Conservation (phyloP, 208 protist species). For the Balamuthia mandrillaris region DNA sequence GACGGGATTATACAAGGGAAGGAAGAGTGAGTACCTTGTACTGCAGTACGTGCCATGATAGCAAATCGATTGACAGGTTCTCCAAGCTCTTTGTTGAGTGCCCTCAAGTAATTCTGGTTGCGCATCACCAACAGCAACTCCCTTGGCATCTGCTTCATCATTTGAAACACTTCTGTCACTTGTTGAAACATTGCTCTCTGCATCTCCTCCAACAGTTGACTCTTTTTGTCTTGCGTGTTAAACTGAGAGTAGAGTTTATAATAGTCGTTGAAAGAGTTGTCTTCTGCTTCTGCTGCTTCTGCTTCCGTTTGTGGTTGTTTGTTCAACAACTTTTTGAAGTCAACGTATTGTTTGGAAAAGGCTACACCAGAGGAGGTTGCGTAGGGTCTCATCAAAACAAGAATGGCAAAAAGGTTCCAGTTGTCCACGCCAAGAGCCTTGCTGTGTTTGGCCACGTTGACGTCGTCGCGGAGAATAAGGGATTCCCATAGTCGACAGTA, state of each 20-base stretch:
- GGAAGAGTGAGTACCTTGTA: not conserved
- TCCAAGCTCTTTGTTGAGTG: slow-evolving; percentile 25
- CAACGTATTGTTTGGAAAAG: too few relatives aligned
- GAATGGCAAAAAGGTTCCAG: not conserved
- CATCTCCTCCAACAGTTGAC: too few relatives aligned
- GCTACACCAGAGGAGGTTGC: too few relatives aligned
- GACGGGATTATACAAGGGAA: not conserved
- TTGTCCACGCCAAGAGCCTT: not conserved
- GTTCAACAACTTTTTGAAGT: too few relatives aligned
- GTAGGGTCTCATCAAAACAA: slow-evolving; percentile 8
- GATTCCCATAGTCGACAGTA: slow-evolving; percentile 30
- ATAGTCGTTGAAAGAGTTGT: too few relatives aligned
- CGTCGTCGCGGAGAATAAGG: slow-evolving; percentile 18
- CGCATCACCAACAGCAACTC: not conserved
- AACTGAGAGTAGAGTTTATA: too few relatives aligned
- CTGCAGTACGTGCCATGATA: not conserved
- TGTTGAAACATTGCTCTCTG: too few relatives aligned
- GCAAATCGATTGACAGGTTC: slow-evolving; percentile 16
- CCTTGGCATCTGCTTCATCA: not conserved
- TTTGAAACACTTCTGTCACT: not conserved
- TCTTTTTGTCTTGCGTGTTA: too few relatives aligned
- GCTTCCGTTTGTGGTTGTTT: too few relatives aligned
- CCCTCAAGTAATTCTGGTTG: slow-evolving; percentile 16
- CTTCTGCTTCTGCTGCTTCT: too few relatives aligned
- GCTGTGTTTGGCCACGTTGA: not conserved